Evolutionary conservation across 1,284 basidiomycete genomes (phyloP), one percentile per base, ranked within the genome.

Genomic region (Malassezia globosa): DNA sequence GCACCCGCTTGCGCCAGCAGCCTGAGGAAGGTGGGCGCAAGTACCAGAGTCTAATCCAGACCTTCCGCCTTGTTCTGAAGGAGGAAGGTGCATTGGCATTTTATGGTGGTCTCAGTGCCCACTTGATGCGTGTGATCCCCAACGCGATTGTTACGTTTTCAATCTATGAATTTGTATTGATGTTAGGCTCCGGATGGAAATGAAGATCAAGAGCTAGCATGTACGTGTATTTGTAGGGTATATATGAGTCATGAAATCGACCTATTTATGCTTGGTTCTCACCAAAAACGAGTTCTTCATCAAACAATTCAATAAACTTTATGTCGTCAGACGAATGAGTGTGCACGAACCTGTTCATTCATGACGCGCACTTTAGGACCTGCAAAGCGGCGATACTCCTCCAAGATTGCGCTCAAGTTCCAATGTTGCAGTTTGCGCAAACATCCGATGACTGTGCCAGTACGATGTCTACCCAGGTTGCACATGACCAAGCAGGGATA

Each of bases 101-200:
- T 34, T 97, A 99, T 65, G 85, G 88, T 26, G 94, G 94, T 4
- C 78, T 99, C 45, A 85, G 83, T 45, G 89, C 92, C 0, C 94
- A 97, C 73, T 77, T 99, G 50, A 83, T 97, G 78, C 82, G 92
- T 39, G 92, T 97, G 45, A 50, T 47, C 8, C 56, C 59, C 14
- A 97, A 97, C 61, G 92, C 92, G 0, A 85, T 84, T 1, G 87
- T 94, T 59, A 97, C 96, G 88, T 97, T 84, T 74, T 82, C 55
- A n/a, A 69, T 75, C 29, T 75, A 75, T 56, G 75, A 72, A 42
- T 42, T 70, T 7, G 59, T 68, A 7, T 52, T 72, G 22, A 48
- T 58, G n/a, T 51, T 73, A 4, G 63, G 53, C 5, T 48, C 54
- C 11, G 11, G 16, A 31, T 31, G n/a, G n/a, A n/a, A n/a, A n/a